A percentile compares a stretch with the other conserved stretches of the same genome.
Conservation (phyloP, 192 early-diverging fungal species). For the Geranomyces variabilis region DNA sequence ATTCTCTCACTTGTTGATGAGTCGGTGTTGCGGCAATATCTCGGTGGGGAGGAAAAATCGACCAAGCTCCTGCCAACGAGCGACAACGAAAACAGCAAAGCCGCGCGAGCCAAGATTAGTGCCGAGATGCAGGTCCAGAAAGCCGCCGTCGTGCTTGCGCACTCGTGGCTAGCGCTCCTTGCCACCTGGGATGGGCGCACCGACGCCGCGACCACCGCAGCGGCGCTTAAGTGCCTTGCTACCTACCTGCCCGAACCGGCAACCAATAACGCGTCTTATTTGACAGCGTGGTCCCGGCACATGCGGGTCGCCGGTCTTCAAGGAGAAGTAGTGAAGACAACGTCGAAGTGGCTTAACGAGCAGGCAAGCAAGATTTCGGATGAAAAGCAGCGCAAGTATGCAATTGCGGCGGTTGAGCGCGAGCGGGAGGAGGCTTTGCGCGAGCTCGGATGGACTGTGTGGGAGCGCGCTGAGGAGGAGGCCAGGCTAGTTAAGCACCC, state of each 20-base stretch:
- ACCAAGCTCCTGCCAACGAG: constrained; percentile 25
- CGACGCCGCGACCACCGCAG: constrained; percentile 32
- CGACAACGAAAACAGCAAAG: constrained; percentile 45
- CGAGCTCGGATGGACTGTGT: constrained; percentile 11
- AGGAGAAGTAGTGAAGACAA: constrained; percentile 73
- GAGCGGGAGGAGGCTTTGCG: not conserved
- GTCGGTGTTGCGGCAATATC: constrained; percentile 66
- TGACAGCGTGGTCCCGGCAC: constrained; percentile 63
- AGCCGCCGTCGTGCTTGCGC: constrained; percentile 63
- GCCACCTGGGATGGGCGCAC: constrained; percentile 48
- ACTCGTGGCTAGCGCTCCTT: constrained; percentile 60
- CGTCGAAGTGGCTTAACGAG: constrained; percentile 73
- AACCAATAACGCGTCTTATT: constrained; percentile 55
- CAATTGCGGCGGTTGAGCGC: not conserved
- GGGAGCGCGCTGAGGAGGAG: not conserved
- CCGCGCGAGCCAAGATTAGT: constrained; percentile 53
- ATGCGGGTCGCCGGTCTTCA: constrained; percentile 52
- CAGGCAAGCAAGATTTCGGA: not conserved
- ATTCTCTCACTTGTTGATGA: constrained; percentile 64
- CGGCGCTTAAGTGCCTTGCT: constrained; percentile 59
- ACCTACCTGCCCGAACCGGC: constrained; percentile 66
- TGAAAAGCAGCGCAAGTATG: not conserved
- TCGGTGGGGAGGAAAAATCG: constrained; percentile 61
- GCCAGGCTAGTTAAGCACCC: not conserved
- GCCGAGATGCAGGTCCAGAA: constrained; percentile 79